Percentiles rank a stretch among this genome's conserved stretches.
These are phyloP conservation scores for Dacryopinax spathularia DNA, from an alignment of 768 basidiomycete species.

Conservation along the genomic window DNA sequence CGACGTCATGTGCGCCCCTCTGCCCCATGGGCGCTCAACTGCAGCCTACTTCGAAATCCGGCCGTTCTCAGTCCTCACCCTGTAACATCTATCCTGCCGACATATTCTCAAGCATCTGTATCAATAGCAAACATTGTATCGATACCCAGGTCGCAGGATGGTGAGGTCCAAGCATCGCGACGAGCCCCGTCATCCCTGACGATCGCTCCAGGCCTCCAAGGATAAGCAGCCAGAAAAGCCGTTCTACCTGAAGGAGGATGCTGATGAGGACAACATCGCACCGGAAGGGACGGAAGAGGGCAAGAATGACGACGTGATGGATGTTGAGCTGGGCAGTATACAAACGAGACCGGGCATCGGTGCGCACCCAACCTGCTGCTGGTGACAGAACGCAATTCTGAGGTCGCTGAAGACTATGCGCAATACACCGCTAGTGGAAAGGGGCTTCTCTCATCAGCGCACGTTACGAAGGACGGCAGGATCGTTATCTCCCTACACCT, in stretches of 20 bases:
- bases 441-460: slow-evolving; percentile 32
- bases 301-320: background rate
- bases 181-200: no score
- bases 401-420: slow-evolving; percentile 17
- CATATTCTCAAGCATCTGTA: no score
- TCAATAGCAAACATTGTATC: no score
- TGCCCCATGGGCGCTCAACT: no score
- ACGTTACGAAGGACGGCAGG: slow-evolving; percentile 32
- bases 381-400: background rate
- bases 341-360: background rate
- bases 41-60: no score
- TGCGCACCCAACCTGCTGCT: background rate
- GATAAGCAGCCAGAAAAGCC: background rate
- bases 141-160: no score
- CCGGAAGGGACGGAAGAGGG: background rate
- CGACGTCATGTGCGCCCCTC: no score
- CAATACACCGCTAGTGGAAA: slow-evolving; percentile 30
- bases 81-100: no score
- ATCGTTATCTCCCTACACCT: slow-evolving; percentile 37
- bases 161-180: no score
- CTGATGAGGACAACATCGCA: background rate
- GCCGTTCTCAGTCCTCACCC: no score
- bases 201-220: no score
- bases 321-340: background rate
- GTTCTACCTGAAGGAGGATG: background rate